A percentile compares a stretch with the other conserved stretches of the same genome.
phyloP scores from a whole-genome alignment of 1,284 basidiomycete genomes.

The Mycena citricolor region DNA sequence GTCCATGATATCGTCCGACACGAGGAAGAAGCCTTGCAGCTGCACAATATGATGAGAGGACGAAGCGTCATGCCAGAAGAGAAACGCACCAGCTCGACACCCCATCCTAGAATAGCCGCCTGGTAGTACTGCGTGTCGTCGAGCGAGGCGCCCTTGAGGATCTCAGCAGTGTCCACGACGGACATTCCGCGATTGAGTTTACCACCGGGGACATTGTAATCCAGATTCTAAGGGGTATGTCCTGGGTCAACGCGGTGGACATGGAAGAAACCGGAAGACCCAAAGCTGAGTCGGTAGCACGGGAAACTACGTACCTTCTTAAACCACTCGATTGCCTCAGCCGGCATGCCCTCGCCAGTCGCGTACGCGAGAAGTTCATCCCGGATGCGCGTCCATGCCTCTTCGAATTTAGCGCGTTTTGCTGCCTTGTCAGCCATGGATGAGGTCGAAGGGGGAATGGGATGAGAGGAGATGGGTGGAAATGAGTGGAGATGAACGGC shows the following conservation, averaged over 20 bases:
- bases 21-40: constrained; percentile 98
- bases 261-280: too few species aligned
- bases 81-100: constrained; percentile 85
- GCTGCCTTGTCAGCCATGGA: constrained; percentile 17
- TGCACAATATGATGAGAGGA: constrained; percentile 33
- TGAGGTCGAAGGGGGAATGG: too few species aligned
- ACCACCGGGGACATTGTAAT: constrained; percentile 94
- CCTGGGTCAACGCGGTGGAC: too few species aligned
- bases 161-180: constrained; percentile 92
- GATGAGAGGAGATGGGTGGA: too few species aligned
- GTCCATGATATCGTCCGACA: constrained; percentile 99
- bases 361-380: constrained; percentile 67
- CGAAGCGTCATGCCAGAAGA: neutral
- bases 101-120: constrained; percentile 93
- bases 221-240: constrained; percentile 62
- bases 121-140: constrained; percentile 86
- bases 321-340: constrained; percentile 83
- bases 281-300: neutral
- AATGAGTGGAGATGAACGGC: too few species aligned
- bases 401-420: constrained; percentile 50
- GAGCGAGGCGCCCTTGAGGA: constrained; percentile 72
- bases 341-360: constrained; percentile 72
- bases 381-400: constrained; percentile 49
- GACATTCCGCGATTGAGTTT: constrained; percentile 97
- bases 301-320: constrained; percentile 49